phyloP scores from a whole-genome alignment of 2,329 filamentous ascomycete species.

The Aspergillus fischeri region DNA sequence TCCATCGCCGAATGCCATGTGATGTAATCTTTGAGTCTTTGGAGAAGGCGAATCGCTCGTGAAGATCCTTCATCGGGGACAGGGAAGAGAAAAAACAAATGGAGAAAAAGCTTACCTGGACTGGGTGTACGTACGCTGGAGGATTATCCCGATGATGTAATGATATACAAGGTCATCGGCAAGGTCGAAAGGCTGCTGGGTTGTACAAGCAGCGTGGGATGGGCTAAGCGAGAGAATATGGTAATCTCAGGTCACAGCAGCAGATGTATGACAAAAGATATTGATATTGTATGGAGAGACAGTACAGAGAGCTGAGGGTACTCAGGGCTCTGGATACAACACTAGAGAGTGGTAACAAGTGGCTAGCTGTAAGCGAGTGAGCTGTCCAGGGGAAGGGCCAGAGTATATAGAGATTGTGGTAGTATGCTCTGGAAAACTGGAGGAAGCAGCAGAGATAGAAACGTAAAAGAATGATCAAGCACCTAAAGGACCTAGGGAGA shows the following conservation, averaged over 20 bases:
- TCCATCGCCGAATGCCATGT: not conserved
- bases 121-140: not conserved
- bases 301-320: not conserved
- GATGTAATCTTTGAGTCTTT: not conserved
- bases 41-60: not conserved
- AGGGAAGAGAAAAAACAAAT: not conserved
- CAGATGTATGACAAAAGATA: not conserved
- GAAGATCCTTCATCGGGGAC: not conserved
- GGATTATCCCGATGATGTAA: not conserved
- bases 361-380: not conserved
- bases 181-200: not conserved
- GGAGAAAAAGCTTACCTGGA: conserved; percentile 1
- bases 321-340: not conserved
- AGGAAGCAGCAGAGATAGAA: not conserved
- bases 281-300: not conserved
- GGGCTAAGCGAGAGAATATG: not conserved
- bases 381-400: not conserved
- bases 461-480: not conserved
- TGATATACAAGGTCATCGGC: not conserved
- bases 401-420: not conserved
- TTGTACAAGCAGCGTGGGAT: not conserved
- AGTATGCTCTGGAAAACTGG: not conserved
- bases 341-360: not conserved
- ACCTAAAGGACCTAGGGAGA: not conserved
- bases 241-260: not conserved